Base-by-base conservation (phyloP, 2,329 filamentous ascomycete species). In the Madurella mycetomatis region DNA sequence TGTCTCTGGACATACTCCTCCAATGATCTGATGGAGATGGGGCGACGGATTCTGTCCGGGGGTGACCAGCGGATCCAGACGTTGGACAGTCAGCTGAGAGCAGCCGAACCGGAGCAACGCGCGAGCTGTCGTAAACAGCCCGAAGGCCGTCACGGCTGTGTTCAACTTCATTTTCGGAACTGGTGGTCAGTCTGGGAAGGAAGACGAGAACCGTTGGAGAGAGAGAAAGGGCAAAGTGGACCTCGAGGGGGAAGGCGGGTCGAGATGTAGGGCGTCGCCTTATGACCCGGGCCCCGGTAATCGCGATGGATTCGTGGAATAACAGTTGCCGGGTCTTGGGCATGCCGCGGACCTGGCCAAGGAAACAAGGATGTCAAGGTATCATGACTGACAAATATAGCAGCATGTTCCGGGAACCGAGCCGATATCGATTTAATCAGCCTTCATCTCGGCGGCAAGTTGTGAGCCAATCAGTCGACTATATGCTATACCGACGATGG, bases 21-120 rank as follows among this genome's bases (percentile, higher is more conserved):
- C 82, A 53, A 81, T 76, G 56, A 85, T 78, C 45, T 79, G 81
- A 64, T 85, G 83, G 11, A 83, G 73, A 71, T 85, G 82, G 18
- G 70, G 68, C 4, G 80, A 76, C 4, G 81, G 78, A 18, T 78
- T 73, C 39, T 61, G 56, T 2, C 81, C 81, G 4, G 71, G 71
- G 41, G 72, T 72, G 51, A 73, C 71, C 11, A 73, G 59, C 4
- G 71, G 71, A 42, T 73, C 71, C 2, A 73, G 64, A n/a, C 71
- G 69, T 55, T 72, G 64, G 55, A 83, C 69, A 46, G 79, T 81
- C 60, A 80, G 71, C 59, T 74, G 72, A 40, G 79, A 79, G 64
- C 77, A 81, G 65, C 83, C 68, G 30, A 70, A 70, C 15, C 69
- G 67, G 18, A 70, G 64, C 42, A 70, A 57, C 2, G 68, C 68